Base-by-base conservation (phyloP, 306 rosid species). In the Aeschynomene evenia region DNA sequence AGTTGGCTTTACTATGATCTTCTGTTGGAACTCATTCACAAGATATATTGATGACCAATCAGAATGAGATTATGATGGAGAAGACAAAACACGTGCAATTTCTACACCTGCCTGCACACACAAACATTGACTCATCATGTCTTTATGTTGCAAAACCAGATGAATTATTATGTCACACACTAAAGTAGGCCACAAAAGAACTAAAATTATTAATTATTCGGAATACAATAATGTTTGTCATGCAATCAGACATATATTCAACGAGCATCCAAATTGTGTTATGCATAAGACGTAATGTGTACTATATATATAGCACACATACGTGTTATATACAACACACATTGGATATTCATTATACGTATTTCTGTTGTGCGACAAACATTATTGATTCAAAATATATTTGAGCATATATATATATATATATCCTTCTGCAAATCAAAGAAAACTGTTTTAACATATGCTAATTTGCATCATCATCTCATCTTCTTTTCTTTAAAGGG, bases 81-180 rank as follows among this genome's bases (percentile, higher is more conserved):
- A 29, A 18, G 40, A n/a, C n/a, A 56, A 21, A 74, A 53, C 76
- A 77, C 76, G 82, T 71, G 82, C 63, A 57, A 21, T 64, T 64
- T 65, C 14, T 63, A 63, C 20, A 29, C 57, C 67, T 63, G 56
- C 51, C 22, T n/a, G n/a, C n/a, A n/a, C n/a, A n/a, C n/a, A n/a
- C 66, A 29, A 53, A 12, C 45, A 70, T 63, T 69, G 72, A 51
- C 50, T 26, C 57, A 39, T 39, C 64, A 28, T 60, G 76, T 63
- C 61, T 76, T 54, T 55, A 34, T 54, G 77, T 70, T 77, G 62
- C n/a, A 63, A 26, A 50, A 24, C 54, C 54, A 36, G 22, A 5
- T 62, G 51, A 45, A 45, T 13, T 70, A 55, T 48, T 45, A 19
- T 69, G 81, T 70, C 73, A 13, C 71, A 62, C 56, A 20, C 54